Base-by-base conservation (phyloP, 306 rosid species). In the Benincasa hispida region DNA sequence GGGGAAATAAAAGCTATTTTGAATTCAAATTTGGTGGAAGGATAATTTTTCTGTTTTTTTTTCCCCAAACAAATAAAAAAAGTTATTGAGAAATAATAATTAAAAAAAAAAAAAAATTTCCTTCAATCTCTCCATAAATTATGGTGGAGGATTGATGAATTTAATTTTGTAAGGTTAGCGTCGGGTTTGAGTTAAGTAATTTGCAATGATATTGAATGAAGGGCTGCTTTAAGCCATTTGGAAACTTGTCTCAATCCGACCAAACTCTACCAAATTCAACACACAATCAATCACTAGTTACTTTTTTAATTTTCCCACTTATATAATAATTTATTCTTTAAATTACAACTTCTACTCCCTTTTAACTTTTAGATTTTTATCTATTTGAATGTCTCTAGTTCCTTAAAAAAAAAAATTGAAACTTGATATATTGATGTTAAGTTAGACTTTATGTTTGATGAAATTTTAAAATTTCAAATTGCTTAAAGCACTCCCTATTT, bases 151-250 rank as follows among this genome's bases (percentile, higher is more conserved):
- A 17, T 28, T 28, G 10, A 47, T n/a, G n/a, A 28, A 27, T 60
- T 60, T 0, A 25, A 25, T 66, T 39, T 35, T n/a, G 50, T 37
- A 70, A 41, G 17, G 17, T 72, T 72, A 24, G 56, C 75, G 50
- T 66, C 51, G n/a, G 28, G 30, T 66, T 66, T n/a, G 48, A 66
- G 73, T 41, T 0, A 45, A 69, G 14, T 69, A 45, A 50, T 9
- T 14, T 11, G 57, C 30, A 27, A 70, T 70, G 55, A 70, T 70
- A 8, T 11, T 6, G n/a, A 27, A 47, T 25, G 58, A 35, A 15
- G 21, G 73, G 45, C 27, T 30, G 60, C 61, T 72, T 72, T 72
- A 50, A 50, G 76, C 61, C 50, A 72, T 72, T 72, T 72, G 76
- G 76, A 72, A 72, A 39, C 10, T 50, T 72, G 76, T 72, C 76